Evolutionary conservation across 2,329 filamentous ascomycete genomes (phyloP), one percentile per base, ranked within the genome.

Genomic region (Diplodia sapinea): DNA sequence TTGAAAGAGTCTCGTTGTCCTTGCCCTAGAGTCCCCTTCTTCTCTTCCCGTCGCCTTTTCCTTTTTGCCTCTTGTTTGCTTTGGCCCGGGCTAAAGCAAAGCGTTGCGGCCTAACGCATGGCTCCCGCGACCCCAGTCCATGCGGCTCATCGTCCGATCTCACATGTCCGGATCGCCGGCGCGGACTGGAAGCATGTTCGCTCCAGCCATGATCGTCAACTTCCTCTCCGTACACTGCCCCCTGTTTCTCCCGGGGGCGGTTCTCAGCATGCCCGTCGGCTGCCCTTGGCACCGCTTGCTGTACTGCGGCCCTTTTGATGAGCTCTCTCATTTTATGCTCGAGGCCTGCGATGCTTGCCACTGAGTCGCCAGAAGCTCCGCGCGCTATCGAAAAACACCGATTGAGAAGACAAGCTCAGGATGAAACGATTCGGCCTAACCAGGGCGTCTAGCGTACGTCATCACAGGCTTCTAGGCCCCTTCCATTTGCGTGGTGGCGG

Each of bases 71-170:
- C 1, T 17, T 8, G 47, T 17, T 23, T 23, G 23, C 23, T 23
- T 23, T 23, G 2, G 23, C 23, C 61, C 13, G 23, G 43, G 31
- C 6, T 40, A 40, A 11, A 33, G 38, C 5, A 31, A 29, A 59
- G 47, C 20, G 31, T 29, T 38, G 43, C 64, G 40, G 20, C 52
- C 52, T 49, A 40, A 50, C 57, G 52, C 40, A 59, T 6, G 23
- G 36, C 26, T 54, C 50, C 63, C 63, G 63, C 63, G 36, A 55
- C 63, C 38, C 64, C 52, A 59, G 54, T 50, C 64, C 64, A 33
- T 66, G 64, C 64, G 52, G 64, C 64, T 66, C 64, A 59, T 59
- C 40, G 47, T 31, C 47, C 13, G 26, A 17, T 33, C 17, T 33
- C 43, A 49, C 43, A 38, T 38, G 55, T 40, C 43, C 55, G 36